Conservation (phyloP, 148 eudicot species). For the Fagopyrum tataricum region DNA sequence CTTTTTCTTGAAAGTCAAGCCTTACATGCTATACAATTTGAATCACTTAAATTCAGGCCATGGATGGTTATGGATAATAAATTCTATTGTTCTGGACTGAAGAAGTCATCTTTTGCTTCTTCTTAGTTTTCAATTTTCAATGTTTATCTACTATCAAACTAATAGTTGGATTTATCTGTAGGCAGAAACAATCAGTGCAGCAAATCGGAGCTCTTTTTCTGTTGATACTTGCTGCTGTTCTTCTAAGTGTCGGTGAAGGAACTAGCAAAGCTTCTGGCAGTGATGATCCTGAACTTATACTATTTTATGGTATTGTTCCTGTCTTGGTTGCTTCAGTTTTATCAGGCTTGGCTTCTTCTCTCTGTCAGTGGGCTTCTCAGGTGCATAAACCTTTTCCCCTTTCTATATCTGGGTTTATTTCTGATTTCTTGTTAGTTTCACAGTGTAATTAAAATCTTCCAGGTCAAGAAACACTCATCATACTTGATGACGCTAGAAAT, state of each 20-base stretch:
- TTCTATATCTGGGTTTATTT: neutral
- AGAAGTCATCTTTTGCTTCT: constrained; percentile 1
- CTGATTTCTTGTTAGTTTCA: neutral
- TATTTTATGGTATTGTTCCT: constrained; percentile 82
- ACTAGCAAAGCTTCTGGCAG: constrained; percentile 65
- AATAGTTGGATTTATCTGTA: constrained; percentile 22
- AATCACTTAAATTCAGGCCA: neutral
- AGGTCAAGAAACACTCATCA: constrained; percentile 90
- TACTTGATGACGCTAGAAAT: constrained; percentile 97
- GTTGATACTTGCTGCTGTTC: constrained; percentile 84
- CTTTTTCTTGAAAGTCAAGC: neutral
- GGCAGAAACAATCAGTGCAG: constrained; percentile 93
- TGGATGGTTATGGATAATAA: neutral
- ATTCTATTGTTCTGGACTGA: neutral
- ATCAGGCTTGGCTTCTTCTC: constrained; percentile 91
- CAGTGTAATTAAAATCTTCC: constrained; percentile 12
- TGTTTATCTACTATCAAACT: neutral
- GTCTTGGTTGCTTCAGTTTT: constrained; percentile 85
- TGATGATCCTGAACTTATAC: constrained; percentile 57
- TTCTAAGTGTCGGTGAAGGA: constrained; percentile 91
- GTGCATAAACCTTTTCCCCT: constrained; percentile 29
- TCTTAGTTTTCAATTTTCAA: constrained; percentile 5
- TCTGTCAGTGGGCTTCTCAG: constrained; percentile 99
- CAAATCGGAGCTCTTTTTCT: constrained; percentile 92
- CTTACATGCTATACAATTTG: neutral